phyloP scores from a whole-genome alignment of 139 green algal genomes.

The Nannochloris sp. region DNA sequence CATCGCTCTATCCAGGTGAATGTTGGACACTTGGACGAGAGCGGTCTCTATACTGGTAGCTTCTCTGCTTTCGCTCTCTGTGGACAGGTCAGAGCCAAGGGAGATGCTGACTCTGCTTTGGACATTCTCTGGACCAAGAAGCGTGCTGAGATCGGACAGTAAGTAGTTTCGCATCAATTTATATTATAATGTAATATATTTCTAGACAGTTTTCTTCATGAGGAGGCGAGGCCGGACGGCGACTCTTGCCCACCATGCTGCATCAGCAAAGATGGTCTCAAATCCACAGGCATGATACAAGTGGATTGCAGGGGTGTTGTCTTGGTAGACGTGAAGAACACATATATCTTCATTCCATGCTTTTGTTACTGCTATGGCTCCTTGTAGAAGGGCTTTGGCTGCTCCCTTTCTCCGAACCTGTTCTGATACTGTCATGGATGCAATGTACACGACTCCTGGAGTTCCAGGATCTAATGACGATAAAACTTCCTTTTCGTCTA shows the following conservation, averaged over 20 bases:
- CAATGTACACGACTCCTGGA: conserved; percentile 25
- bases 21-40: conserved; percentile 93
- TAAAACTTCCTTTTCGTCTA: conserved; percentile 16
- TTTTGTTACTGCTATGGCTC: conserved; percentile 23
- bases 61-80: conserved; percentile 92
- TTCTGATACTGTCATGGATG: conserved; percentile 31
- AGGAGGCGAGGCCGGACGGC: conserved; percentile 23
- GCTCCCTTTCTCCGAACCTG: conserved; percentile 16
- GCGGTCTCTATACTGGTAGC: conserved; percentile 85
- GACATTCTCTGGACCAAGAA: conserved; percentile 89
- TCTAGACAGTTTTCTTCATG: conserved; percentile 17
- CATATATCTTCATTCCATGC: conserved; percentile 23
- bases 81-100: conserved; percentile 75
- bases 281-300: conserved; percentile 32
- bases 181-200: conserved; percentile 10
- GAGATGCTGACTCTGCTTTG: conserved; percentile 76
- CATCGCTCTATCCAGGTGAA: conserved; percentile 96
- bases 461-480: conserved; percentile 4
- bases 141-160: conserved; percentile 39
- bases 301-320: conserved; percentile 29
- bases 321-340: conserved; percentile 36
- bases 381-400: conserved; percentile 17
- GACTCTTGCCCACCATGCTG: conserved; percentile 10
- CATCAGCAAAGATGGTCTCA: conserved; percentile 15
- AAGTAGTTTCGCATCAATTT: conserved; percentile 16